These are phyloP conservation scores for Hysterium pulicare DNA, from an alignment of 2,329 filamentous ascomycete species.

Conservation along the genomic window DNA sequence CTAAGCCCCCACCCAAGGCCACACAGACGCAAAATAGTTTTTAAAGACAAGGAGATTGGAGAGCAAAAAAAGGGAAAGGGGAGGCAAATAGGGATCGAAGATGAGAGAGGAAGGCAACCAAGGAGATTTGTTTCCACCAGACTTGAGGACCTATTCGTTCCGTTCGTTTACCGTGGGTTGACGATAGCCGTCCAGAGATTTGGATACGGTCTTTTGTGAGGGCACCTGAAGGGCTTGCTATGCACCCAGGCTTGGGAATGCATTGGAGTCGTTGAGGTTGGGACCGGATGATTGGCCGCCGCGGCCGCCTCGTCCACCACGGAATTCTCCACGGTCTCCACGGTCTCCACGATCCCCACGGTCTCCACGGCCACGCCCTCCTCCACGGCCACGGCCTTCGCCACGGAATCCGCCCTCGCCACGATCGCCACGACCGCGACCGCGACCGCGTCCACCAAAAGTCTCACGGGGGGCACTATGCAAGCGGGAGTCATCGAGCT, in stretches of 20 bases:
- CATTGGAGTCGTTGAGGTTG: slow-evolving; percentile 50
- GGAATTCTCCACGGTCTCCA: slow-evolving; percentile 47
- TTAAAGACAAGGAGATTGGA: no score
- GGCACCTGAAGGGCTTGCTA: slow-evolving; percentile 17
- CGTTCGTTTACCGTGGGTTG: no score
- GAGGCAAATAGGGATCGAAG: no score
- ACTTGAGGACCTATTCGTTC: no score
- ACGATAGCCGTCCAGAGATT: no score
- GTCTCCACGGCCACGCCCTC: slow-evolving; percentile 37
- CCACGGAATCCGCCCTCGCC: slow-evolving; percentile 50
- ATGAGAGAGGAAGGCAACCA: background rate
- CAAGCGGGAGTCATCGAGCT: slow-evolving; percentile 72
- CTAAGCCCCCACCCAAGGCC: no score
- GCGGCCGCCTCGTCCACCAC: slow-evolving; percentile 51
- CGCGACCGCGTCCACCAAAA: slow-evolving; percentile 24
- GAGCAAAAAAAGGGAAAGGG: no score
- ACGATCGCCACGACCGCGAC: slow-evolving; percentile 52
- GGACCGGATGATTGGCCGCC: slow-evolving; percentile 37
- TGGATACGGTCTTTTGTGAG: background rate
- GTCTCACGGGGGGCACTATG: slow-evolving; percentile 28
- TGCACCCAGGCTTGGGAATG: slow-evolving; percentile 53
- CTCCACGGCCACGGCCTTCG: slow-evolving; percentile 51
- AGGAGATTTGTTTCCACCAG: background rate
- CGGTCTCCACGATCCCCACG: slow-evolving; percentile 50
- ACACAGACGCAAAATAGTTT: no score